Conservation (phyloP, 2,329 filamentous ascomycete species). For the Allantophomopsis lycopodina region DNA sequence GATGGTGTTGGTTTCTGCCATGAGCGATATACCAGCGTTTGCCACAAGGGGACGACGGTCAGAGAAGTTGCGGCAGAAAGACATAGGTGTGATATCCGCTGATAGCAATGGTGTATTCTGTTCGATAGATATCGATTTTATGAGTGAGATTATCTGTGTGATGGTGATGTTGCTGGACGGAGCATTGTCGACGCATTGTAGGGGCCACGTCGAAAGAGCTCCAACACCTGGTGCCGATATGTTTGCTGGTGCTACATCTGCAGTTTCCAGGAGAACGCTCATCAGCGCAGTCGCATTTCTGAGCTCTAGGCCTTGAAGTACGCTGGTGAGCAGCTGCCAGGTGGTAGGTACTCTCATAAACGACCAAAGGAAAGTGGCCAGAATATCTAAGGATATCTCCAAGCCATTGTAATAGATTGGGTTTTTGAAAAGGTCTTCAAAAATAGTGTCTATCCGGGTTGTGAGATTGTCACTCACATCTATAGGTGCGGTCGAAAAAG, state of each 20-base stretch:
- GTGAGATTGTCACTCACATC: background rate
- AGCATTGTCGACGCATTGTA: slow-evolving; percentile 7
- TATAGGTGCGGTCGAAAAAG: background rate
- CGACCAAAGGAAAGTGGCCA: background rate
- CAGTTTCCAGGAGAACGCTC: background rate
- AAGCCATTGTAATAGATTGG: background rate
- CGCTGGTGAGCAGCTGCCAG: background rate
- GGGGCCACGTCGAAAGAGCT: background rate
- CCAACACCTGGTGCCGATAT: slow-evolving; percentile 1
- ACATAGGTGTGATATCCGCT: slow-evolving; percentile 5
- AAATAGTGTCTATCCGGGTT: slow-evolving; percentile 1
- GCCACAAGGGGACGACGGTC: slow-evolving; percentile 3
- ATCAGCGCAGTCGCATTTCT: slow-evolving; percentile 1
- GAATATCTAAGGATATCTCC: background rate
- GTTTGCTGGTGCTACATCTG: background rate
- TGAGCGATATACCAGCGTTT: slow-evolving; percentile 1
- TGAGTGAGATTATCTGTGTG: slow-evolving; percentile 3
- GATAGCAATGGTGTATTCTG: slow-evolving; percentile 6
- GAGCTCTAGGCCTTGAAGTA: background rate
- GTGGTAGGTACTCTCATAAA: slow-evolving; percentile 1
- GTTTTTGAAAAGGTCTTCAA: slow-evolving; percentile 1
- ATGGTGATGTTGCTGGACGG: slow-evolving; percentile 4
- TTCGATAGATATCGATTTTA: slow-evolving; percentile 5
- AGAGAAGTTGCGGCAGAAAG: slow-evolving; percentile 8
- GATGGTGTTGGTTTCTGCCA: background rate